Conservation (phyloP, 208 protist species). For the Herpetomonas samuelpessoai region DNA sequence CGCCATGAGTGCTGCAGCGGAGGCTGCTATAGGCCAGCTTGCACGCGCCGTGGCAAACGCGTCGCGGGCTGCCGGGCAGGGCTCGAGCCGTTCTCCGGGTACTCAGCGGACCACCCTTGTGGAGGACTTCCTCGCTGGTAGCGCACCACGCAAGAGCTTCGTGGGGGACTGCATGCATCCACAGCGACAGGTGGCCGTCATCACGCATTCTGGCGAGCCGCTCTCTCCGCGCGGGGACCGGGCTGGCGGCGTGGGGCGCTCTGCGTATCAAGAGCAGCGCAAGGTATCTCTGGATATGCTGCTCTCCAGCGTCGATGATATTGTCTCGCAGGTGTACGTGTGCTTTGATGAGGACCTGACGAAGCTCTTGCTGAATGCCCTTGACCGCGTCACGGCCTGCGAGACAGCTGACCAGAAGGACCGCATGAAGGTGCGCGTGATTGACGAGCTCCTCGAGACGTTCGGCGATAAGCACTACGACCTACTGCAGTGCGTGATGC, state of each 20-base stretch:
- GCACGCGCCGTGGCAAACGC: conserved; percentile 1
- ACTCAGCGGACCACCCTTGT: conserved; percentile 24
- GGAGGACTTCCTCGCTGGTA: conserved; percentile 29
- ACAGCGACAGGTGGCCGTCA: conserved; percentile 63
- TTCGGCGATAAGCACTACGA: conserved; percentile 81
- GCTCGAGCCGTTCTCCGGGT: conserved; percentile 5
- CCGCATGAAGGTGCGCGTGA: conserved; percentile 52
- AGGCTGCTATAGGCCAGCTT: conserved; percentile 7
- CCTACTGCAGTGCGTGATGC: conserved; percentile 83
- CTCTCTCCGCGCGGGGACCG: conserved; percentile 78
- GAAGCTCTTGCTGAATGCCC: conserved; percentile 84
- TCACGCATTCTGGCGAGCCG: conserved; percentile 69
- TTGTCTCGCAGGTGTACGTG: conserved; percentile 89
- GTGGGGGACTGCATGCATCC: conserved; percentile 63
- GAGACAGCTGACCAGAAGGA: conserved; percentile 66
- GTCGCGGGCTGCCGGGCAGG: conserved; percentile 19
- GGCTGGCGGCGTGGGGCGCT: conserved; percentile 57
- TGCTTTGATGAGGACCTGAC: conserved; percentile 88
- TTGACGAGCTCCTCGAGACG: conserved; percentile 76
- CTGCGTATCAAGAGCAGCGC: conserved; percentile 52
- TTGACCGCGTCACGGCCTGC: conserved; percentile 76
- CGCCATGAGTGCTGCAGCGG: background rate
- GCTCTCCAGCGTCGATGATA: conserved; percentile 84
- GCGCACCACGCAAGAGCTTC: conserved; percentile 41
- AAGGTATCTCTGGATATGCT: conserved; percentile 82